Evolutionary conservation across 108 stramenopile genomes (phyloP), one percentile per base, ranked within the genome.

Genomic region (Stephanodiscus minutulus): DNA sequence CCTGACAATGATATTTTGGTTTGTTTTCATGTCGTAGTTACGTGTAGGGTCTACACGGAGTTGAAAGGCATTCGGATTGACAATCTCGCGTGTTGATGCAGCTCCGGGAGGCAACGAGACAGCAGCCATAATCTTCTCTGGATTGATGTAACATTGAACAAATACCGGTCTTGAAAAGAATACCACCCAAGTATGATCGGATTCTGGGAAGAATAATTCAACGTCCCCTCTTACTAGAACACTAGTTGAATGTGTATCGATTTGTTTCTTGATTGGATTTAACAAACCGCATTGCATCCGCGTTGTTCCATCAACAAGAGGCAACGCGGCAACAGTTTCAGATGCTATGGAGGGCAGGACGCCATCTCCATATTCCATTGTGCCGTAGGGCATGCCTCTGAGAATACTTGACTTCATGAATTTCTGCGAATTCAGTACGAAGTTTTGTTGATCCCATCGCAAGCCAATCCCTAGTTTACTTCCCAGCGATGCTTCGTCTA

Each of bases 141-240:
- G 69, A 25, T 70, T 64, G 48, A 82, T 33, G 50, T 64, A 66
- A 61, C 86, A 91, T 31, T 65, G 48, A 18, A 97, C 76, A 48
- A 61, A 61, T n/a, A 79, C 87, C 11, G 97, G 94, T 24, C 86
- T 72, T 13, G 95, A 96, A 58, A 93, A 78, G 73, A 97, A 98
- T 21, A 95, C 82, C 7, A 96, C 76, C 97, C 97, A 98, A 4
- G 96, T 91, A 58, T 86, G 87, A 66, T 96, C 94, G 25, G 87
- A 89, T 35, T 80, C 80, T 17, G 60, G 61, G 69, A 95, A 92
- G 49, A 73, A 67, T 9, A 97, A 50, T 63, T 89, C 72, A 15
- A 95, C 22, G 54, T 93, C 87, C 5, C 65, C 73, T 28, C 89
- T 66, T 0, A 89, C 93, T 3, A 58, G 49, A 36, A 48, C 67